These are phyloP conservation scores for Chlamydomonas sp. DNA, from an alignment of 139 green algal genomes.

Conservation along the genomic window DNA sequence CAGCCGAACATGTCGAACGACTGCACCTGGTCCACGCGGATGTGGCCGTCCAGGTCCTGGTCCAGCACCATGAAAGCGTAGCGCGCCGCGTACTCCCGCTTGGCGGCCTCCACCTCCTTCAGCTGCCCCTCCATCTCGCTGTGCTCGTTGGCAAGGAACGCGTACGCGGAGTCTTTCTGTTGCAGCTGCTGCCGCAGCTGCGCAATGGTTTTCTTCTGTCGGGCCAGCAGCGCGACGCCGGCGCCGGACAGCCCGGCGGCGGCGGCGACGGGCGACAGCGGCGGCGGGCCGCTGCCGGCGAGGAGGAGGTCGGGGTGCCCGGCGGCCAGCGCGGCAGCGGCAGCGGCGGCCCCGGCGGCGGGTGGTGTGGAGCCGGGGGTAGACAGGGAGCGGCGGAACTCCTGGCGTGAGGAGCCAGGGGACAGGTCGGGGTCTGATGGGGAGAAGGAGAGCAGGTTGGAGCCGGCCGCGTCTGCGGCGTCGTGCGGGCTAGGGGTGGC, in stretches of 20 bases:
- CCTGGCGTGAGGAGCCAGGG: not conserved
- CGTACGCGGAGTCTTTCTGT: constrained; percentile 37
- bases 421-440: constrained; percentile 10
- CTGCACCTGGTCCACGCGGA: constrained; percentile 51
- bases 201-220: constrained; percentile 28
- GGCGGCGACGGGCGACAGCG: constrained; percentile 17
- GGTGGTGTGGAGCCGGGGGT: not conserved
- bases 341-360: not conserved
- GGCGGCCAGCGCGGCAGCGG: not conserved
- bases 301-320: not conserved
- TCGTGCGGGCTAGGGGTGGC: not conserved
- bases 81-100: constrained; percentile 55
- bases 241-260: constrained; percentile 26
- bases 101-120: constrained; percentile 51
- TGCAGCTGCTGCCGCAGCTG: constrained; percentile 18
- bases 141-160: constrained; percentile 41
- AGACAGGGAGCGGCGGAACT: not conserved
- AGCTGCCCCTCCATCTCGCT: constrained; percentile 46
- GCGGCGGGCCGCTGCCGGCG: constrained; percentile 19
- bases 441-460: not conserved
- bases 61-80: constrained; percentile 62
- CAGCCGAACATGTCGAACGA: constrained; percentile 56
- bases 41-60: constrained; percentile 58
- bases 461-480: too few species aligned
- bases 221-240: constrained; percentile 13